phyloP scores from a whole-genome alignment of 306 rosid genomes.

The Astragalus membranaceus region DNA sequence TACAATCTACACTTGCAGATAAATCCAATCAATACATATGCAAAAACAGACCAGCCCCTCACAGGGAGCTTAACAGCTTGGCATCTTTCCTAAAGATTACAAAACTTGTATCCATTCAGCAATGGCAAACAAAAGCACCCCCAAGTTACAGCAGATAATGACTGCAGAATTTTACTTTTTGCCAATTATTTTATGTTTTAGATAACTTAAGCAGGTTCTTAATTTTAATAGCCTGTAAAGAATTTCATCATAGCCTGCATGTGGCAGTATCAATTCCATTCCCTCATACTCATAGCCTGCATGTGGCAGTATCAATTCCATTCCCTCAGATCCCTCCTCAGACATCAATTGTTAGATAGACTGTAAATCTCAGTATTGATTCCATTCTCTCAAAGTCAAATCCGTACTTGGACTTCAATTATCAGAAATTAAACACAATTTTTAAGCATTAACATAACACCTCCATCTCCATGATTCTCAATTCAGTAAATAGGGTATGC shows the following conservation, averaged over 20 bases:
- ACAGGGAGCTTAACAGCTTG: too few relatives aligned
- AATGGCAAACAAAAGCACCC: background rate
- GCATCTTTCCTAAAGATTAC: too few relatives aligned
- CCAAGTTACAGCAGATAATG: background rate
- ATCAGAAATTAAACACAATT: background rate
- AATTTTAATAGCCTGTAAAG: conserved; percentile 1
- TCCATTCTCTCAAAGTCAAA: background rate
- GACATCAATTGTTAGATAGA: background rate
- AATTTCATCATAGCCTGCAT: background rate
- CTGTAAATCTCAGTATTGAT: background rate
- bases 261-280: background rate
- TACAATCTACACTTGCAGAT: background rate
- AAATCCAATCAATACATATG: background rate
- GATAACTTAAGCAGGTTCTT: background rate
- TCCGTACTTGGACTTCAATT: background rate
- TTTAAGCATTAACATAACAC: background rate
- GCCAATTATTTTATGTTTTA: background rate
- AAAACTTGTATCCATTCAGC: too few relatives aligned
- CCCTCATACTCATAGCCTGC: background rate
- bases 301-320: background rate
- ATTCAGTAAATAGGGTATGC: background rate
- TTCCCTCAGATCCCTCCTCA: background rate
- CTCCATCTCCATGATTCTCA: too few relatives aligned
- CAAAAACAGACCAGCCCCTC: background rate
- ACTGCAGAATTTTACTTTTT: background rate